Base-by-base conservation (phyloP, 805 yeast species). In the Diddensiella transvaalensis region DNA sequence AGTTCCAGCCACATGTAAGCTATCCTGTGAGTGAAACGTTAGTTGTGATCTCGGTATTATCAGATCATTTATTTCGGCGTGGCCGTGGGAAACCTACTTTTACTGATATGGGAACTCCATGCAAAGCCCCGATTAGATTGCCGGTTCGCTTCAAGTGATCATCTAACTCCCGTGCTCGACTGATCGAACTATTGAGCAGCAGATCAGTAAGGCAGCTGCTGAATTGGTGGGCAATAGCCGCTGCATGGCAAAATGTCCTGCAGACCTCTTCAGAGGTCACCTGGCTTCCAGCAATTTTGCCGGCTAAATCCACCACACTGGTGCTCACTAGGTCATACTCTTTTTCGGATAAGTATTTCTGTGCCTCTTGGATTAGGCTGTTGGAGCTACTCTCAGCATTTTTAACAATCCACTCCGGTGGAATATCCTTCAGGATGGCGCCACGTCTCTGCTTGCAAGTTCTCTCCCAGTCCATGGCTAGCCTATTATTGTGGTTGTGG, bases 81-180 rank as follows among this genome's bases (percentile, higher is more conserved):
- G 29, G 26, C 19, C 42, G 11, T 8, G 11, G 32, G 32, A 23
- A 23, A 40, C 44, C 4, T 4, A 23, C 37, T 24, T 82, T 82
- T 45, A 82, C 68, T 0, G 85, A 79, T 23, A 82, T 68, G 2
- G 87, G 88, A 24, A 82, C 65, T 2, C 88, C 88, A 56, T 82
- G 87, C 40, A 82, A 70, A 1, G 85, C 81, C 24, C 87, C 87
- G 26, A 77, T 59, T 1, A 73, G 63, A 51, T 74, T 71, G 10
- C 81, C 82, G 38, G 73, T 63, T 38, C 69, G 54, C 46, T 60
- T 62, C 48, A 55, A 77, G 58, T 75, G 73, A 18, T 71, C 75
- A 59, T 83, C 90, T 51, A 81, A 67, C 44, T 61, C 69, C 55
- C 72, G 78, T 58, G 88, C 87, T 49, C 74, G 70, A 48, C 69